These are phyloP conservation scores for Globisporangium nunn DNA, from an alignment of 352 stramenopile species.

Conservation along the genomic window DNA sequence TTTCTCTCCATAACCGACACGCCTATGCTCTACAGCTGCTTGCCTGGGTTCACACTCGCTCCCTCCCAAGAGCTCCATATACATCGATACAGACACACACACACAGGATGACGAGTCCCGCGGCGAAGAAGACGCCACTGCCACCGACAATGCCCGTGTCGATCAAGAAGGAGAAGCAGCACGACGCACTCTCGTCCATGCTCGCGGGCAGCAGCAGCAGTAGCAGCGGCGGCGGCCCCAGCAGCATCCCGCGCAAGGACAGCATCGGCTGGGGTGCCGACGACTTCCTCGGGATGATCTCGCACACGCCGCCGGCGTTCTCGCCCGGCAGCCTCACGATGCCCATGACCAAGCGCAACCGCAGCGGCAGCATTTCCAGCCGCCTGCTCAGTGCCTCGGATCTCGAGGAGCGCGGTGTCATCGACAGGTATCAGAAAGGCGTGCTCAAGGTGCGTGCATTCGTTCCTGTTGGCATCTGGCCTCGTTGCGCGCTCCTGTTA, in stretches of 20 bases:
- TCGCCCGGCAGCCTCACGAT: slow-evolving; percentile 85
- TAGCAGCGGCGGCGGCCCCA: slow-evolving; percentile 14
- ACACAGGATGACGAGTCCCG: slow-evolving; percentile 17
- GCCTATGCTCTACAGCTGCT: not conserved
- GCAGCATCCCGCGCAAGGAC: slow-evolving; percentile 60
- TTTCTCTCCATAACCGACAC: too few species aligned
- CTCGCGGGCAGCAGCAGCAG: slow-evolving; percentile 11
- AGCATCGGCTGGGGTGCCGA: slow-evolving; percentile 78
- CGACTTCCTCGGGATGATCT: slow-evolving; percentile 85
- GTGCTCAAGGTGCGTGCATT: slow-evolving; percentile 65
- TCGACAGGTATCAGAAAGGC: slow-evolving; percentile 87
- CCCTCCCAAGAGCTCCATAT: not conserved
- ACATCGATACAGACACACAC: not conserved
- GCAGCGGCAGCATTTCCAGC: slow-evolving; percentile 80
- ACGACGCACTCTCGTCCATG: slow-evolving; percentile 19
- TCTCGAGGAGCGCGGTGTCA: slow-evolving; percentile 86
- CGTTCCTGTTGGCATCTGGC: not conserved
- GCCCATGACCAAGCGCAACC: slow-evolving; percentile 81
- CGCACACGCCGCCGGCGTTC: slow-evolving; percentile 87
- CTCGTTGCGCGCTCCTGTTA: too few species aligned
- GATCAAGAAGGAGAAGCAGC: slow-evolving; percentile 64
- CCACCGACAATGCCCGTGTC: slow-evolving; percentile 56
- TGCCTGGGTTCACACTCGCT: not conserved
- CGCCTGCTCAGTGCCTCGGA: slow-evolving; percentile 84
- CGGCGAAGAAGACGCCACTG: slow-evolving; percentile 33